These are phyloP conservation scores for Xylaria sp. DNA, from an alignment of 2,329 filamentous ascomycete species.

Conservation along the genomic window DNA sequence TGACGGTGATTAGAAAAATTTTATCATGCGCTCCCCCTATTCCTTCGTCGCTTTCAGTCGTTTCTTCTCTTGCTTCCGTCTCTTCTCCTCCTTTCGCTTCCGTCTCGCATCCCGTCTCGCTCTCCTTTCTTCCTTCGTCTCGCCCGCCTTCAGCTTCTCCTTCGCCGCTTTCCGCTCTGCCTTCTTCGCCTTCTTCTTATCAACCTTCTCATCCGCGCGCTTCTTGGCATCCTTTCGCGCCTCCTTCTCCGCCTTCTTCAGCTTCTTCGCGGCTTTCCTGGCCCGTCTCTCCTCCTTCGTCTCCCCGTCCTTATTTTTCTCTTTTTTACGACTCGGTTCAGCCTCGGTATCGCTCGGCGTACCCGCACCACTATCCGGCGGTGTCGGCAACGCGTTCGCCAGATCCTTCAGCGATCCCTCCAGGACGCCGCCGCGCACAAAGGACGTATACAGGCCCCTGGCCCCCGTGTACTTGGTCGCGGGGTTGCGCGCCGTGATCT, in stretches of 20 bases:
- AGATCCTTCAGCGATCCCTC: conserved; percentile 57
- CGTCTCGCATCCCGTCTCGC: conserved; percentile 42
- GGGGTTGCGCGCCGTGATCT: conserved; percentile 46
- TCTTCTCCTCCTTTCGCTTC: conserved; percentile 34
- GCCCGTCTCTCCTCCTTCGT: conserved; percentile 25
- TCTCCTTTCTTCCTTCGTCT: conserved; percentile 44
- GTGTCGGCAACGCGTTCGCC: conserved; percentile 24
- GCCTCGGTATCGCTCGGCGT: conserved; percentile 30
- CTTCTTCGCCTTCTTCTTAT: conserved; percentile 41
- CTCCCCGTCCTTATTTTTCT: conserved; percentile 23
- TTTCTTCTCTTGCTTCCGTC: conserved; percentile 20
- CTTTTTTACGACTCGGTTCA: conserved; percentile 27
- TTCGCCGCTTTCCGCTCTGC: conserved; percentile 37
- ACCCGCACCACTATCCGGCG: conserved; percentile 30
- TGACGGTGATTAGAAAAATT: neutral
- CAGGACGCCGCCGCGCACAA: conserved; percentile 76
- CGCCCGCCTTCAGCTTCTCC: conserved; percentile 30
- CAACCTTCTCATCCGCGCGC: conserved; percentile 28
- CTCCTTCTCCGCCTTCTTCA: conserved; percentile 26
- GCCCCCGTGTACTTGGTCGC: conserved; percentile 52
- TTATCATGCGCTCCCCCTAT: neutral
- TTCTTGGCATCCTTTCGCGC: conserved; percentile 26
- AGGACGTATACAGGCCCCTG: conserved; percentile 71
- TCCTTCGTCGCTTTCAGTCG: conserved; percentile 4
- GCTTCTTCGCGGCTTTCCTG: conserved; percentile 31